These are phyloP conservation scores for Diaporthe humulicola DNA, from an alignment of 2,329 filamentous ascomycete species.

Conservation along the genomic window DNA sequence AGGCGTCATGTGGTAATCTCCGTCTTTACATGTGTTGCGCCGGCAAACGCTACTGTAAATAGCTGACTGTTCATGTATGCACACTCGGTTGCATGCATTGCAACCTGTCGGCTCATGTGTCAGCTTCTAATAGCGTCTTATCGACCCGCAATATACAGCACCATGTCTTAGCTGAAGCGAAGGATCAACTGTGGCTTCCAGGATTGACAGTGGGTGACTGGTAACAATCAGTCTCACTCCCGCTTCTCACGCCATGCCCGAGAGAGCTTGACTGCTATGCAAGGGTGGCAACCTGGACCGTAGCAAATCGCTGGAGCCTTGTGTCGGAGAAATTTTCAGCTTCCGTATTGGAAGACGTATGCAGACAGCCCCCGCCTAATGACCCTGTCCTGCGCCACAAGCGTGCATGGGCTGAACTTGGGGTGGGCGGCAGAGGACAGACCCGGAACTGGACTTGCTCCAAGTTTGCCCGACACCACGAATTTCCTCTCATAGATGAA, in stretches of 20 bases:
- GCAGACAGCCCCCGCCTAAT: not conserved
- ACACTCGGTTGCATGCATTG: constrained; percentile 13
- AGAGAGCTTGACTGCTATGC: not conserved
- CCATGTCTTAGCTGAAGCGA: not conserved
- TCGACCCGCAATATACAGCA: not conserved
- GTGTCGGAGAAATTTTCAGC: not conserved
- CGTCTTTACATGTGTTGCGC: constrained; percentile 8
- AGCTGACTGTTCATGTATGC: not conserved
- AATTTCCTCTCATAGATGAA: too few species aligned
- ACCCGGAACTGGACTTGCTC: too few species aligned
- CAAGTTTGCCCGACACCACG: too few species aligned
- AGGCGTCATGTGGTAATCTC: constrained; percentile 16
- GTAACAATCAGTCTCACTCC: not conserved
- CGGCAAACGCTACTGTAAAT: not conserved
- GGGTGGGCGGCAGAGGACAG: not conserved
- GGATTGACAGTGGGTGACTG: not conserved
- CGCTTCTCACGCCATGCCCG: not conserved
- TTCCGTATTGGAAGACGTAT: not conserved
- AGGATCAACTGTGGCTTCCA: not conserved
- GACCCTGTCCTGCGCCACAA: not conserved
- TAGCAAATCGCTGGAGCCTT: not conserved
- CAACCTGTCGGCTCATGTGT: not conserved
- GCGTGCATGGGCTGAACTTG: not conserved
- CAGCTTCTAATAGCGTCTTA: not conserved
- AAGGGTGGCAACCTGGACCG: not conserved